Evolutionary conservation across 2,329 filamentous ascomycete species (phyloP).

Genomic region (Pleurostoma richardsiae): DNA sequence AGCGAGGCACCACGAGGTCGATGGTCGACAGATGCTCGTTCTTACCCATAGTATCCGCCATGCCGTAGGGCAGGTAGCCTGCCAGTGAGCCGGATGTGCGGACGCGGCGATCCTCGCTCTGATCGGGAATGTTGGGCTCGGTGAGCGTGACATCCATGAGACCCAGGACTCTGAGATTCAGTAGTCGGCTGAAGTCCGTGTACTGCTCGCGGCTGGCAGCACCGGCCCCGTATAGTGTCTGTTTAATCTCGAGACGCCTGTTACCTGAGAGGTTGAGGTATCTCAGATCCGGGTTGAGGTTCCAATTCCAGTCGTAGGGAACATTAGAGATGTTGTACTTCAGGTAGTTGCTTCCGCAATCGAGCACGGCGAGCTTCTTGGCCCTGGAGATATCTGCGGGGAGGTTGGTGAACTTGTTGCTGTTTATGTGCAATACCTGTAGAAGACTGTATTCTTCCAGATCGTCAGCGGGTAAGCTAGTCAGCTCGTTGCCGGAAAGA

Average conservation of each 20-base stretch:
- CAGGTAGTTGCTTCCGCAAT: slow-evolving; percentile 89
- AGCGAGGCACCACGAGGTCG: slow-evolving; percentile 89
- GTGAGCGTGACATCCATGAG: slow-evolving; percentile 98
- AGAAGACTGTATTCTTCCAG: slow-evolving; percentile 84
- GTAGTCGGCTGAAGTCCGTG: slow-evolving; percentile 83
- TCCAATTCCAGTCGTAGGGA: slow-evolving; percentile 99
- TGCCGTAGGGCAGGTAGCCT: slow-evolving; percentile 87
- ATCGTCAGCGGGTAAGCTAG: slow-evolving; percentile 87
- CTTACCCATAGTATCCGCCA: slow-evolving; percentile 91
- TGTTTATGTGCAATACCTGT: slow-evolving; percentile 90
- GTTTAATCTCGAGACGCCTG: slow-evolving; percentile 88
- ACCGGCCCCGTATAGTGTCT: slow-evolving; percentile 49
- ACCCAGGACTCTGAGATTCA: slow-evolving; percentile 80
- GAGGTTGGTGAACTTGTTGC: slow-evolving; percentile 94
- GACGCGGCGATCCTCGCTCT: slow-evolving; percentile 91
- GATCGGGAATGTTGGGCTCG: slow-evolving; percentile 87
- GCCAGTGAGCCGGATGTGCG: slow-evolving; percentile 94
- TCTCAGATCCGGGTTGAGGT: slow-evolving; percentile 90
- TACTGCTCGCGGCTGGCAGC: slow-evolving; percentile 62
- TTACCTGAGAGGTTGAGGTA: slow-evolving; percentile 97
- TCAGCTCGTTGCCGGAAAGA: slow-evolving; percentile 90
- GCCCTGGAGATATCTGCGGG: slow-evolving; percentile 94
- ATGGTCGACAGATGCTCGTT: slow-evolving; percentile 95
- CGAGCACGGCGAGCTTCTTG: slow-evolving; percentile 83
- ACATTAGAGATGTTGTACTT: slow-evolving; percentile 99